A percentile compares a stretch with the other conserved stretches of the same genome.
phyloP scores from a whole-genome alignment of 352 stramenopile genomes.

The Globisporangium canariense region DNA sequence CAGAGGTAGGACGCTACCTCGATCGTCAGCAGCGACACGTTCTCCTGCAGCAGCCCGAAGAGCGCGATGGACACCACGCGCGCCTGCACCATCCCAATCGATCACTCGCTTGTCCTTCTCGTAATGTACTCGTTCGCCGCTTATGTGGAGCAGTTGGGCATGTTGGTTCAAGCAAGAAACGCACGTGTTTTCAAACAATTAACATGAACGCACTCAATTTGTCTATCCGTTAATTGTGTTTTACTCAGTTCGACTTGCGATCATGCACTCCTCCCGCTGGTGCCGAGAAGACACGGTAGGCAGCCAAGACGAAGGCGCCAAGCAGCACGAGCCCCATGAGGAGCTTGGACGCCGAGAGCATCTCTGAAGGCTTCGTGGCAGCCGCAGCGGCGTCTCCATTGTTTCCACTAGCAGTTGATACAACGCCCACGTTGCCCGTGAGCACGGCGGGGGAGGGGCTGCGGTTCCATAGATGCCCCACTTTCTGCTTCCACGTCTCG shows the following conservation, averaged over 20 bases:
- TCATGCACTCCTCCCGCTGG: constrained; percentile 12
- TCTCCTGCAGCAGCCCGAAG: constrained; percentile 74
- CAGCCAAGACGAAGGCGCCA: constrained; percentile 34
- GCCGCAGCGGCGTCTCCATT: background rate
- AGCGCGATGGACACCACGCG: constrained; percentile 63
- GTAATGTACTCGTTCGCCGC: background rate
- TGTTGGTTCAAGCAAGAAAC: constrained; percentile 2
- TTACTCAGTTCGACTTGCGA: constrained; percentile 31
- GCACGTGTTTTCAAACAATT: constrained; percentile 2
- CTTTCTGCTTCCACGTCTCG: constrained; percentile 63
- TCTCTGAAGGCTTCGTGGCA: constrained; percentile 12
- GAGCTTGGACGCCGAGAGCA: constrained; percentile 34
- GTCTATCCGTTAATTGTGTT: constrained; percentile 11
- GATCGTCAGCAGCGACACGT: constrained; percentile 64
- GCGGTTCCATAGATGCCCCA: constrained; percentile 58
- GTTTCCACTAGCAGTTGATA: background rate
- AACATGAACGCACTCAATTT: background rate
- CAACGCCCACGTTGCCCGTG: background rate
- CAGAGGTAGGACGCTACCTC: constrained; percentile 56
- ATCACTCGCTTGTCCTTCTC: background rate
- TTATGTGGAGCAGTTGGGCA: background rate
- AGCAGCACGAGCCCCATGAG: constrained; percentile 44
- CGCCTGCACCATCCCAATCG: constrained; percentile 26
- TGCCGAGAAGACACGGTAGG: constrained; percentile 37
- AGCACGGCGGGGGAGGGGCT: constrained; percentile 18